Percentiles rank a stretch among this genome's conserved stretches.
phyloP scores from a whole-genome alignment of 495 filamentous ascomycete species.

The Penicillium macrosclerotiorum region DNA sequence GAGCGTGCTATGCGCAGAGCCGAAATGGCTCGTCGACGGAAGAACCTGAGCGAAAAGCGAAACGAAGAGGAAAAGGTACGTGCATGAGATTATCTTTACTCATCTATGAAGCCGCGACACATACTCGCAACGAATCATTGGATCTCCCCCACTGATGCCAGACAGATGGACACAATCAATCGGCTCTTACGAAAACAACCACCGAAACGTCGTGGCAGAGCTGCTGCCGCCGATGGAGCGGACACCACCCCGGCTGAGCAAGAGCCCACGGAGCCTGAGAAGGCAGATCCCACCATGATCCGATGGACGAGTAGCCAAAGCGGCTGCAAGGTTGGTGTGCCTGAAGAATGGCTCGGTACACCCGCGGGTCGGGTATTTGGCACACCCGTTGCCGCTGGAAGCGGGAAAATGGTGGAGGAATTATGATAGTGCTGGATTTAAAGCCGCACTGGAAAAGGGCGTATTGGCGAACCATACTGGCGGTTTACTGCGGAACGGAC shows the following conservation, averaged over 20 bases:
- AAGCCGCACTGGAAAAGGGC: slow-evolving; percentile 22
- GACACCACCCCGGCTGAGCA: slow-evolving; percentile 53
- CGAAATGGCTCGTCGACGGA: slow-evolving; percentile 92
- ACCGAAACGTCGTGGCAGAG: slow-evolving; percentile 70
- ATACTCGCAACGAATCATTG: neutral
- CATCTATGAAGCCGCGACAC: neutral
- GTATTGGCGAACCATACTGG: slow-evolving; percentile 20
- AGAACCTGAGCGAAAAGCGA: slow-evolving; percentile 96
- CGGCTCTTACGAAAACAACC: slow-evolving; percentile 93
- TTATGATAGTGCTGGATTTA: slow-evolving; percentile 21
- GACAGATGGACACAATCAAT: slow-evolving; percentile 96
- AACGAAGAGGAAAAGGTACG: slow-evolving; percentile 97
- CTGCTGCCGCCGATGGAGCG: slow-evolving; percentile 46
- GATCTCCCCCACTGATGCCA: neutral
- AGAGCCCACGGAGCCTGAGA: slow-evolving; percentile 53
- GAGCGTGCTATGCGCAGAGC: slow-evolving; percentile 92
- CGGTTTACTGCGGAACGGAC: slow-evolving; percentile 13
- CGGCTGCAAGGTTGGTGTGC: slow-evolving; percentile 69
- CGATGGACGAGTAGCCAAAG: slow-evolving; percentile 74
- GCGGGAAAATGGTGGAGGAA: slow-evolving; percentile 48
- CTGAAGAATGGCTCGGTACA: slow-evolving; percentile 74
- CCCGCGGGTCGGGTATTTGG: slow-evolving; percentile 66
- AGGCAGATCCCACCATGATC: slow-evolving; percentile 65
- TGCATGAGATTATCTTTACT: neutral
- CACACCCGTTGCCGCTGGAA: slow-evolving; percentile 16